Conservation (phyloP, 2,329 filamentous ascomycete species). For the Penicillium sp. region DNA sequence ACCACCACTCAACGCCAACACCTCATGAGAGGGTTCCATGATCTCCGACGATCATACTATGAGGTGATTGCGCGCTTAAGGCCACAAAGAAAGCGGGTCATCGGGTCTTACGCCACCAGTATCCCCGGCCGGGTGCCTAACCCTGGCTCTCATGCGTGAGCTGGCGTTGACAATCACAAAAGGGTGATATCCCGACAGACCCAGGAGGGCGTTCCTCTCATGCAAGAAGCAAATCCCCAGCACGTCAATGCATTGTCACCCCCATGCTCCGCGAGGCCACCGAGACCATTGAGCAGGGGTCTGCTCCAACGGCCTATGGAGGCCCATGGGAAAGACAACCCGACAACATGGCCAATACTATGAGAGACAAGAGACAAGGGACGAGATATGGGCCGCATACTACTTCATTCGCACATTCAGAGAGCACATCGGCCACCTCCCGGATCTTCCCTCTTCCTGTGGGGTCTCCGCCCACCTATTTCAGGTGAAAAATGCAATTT, state of each 20-base stretch:
- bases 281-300: constrained; percentile 7
- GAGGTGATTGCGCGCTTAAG: constrained; percentile 19
- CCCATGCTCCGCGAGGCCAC: constrained; percentile 1
- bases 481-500: neutral
- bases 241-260: constrained; percentile 1
- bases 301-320: constrained; percentile 2
- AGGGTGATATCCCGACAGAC: constrained; percentile 1
- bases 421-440: neutral
- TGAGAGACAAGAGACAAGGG: neutral
- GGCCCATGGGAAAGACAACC: neutral
- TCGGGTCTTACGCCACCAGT: constrained; percentile 10
- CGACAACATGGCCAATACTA: neutral
- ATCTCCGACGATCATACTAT: constrained; percentile 7
- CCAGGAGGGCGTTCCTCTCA: neutral
- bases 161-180: constrained; percentile 7
- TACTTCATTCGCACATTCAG: neutral
- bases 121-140: constrained; percentile 2
- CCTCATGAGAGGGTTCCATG: constrained; percentile 12
- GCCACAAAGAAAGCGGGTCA: constrained; percentile 7
- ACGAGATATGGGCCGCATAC: neutral
- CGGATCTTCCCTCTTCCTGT: neutral
- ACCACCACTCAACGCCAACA: neutral
- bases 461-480: neutral
- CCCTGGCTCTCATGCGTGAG: constrained; percentile 4
- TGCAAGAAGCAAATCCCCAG: constrained; percentile 4